Base-by-base conservation (phyloP, 768 basidiomycete species). In the Boletus tomentosulus region DNA sequence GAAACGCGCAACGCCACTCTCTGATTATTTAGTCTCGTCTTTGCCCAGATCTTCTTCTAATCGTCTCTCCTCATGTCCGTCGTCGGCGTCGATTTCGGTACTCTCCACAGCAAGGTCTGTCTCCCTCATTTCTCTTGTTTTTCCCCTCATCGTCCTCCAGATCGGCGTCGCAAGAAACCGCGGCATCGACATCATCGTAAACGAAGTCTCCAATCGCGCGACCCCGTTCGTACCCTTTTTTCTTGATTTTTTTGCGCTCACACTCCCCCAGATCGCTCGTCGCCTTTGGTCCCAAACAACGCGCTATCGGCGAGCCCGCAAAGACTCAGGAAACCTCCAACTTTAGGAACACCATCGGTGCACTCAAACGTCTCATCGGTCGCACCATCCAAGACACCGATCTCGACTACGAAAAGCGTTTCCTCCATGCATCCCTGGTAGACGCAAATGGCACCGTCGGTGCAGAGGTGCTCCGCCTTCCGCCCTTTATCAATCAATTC, bases 261-360 rank as follows among this genome's bases (percentile, higher is more conserved):
- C 53, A 12, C 8, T 2, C 34, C 2, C 49, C 16, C 63, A 98
- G 95, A 67, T 95, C 96, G 42, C 83, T 99, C 57, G 86, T 99
- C 53, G 92, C 91, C 6, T 99, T 97, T 71, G 94, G 95, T 12
- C 83, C 84, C 22, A 92, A 92, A 69, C 89, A 94, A 63, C 88
- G 96, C 43, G 72, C 86, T 46, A 89, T 98, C 68, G 96, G 97
- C 59, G 96, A 99, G 73, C 58, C 93, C 19, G 96, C 95, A 62
- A 99, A 98, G 78, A 98, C 91, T 0, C 92, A 95, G 62, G 96
- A 98, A 73, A 97, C 88, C 15, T 95, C 93, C 62, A 98, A 98
- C 75, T 98, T 94, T 81, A 89, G 85, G 73, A 99, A 98, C 77
- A 98, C 97, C 25, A 79, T 97, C 68, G 97, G 97, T 39, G 87